phyloP scores from a whole-genome alignment of 345 rosid species.

The Gossypium australe region DNA sequence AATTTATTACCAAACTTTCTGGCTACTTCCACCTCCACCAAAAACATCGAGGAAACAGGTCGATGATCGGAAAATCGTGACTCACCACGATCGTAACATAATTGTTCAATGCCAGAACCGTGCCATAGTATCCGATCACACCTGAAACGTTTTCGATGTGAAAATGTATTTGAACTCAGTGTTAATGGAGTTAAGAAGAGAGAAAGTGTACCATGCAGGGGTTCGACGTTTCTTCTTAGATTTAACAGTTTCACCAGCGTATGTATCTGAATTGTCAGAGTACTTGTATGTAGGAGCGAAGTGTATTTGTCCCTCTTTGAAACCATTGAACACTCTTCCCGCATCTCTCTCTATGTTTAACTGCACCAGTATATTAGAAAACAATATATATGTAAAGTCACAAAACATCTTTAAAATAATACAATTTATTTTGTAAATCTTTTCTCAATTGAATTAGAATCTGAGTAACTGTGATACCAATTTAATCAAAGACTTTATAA shows the following conservation, averaged over 20 bases:
- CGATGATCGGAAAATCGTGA: slow-evolving; percentile 93
- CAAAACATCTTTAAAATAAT: too few relatives aligned
- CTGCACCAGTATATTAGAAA: slow-evolving; percentile 27
- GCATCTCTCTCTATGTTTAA: slow-evolving; percentile 78
- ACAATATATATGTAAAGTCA: too few relatives aligned
- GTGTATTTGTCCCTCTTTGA: slow-evolving; percentile 64
- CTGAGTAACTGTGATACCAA: too few relatives aligned
- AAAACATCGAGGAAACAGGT: slow-evolving; percentile 79
- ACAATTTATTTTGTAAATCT: too few relatives aligned
- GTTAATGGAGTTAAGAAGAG: background rate
- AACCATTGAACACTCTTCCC: slow-evolving; percentile 78
- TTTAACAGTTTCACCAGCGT: slow-evolving; percentile 80
- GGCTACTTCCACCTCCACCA: slow-evolving; percentile 53
- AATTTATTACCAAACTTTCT: slow-evolving; percentile 37
- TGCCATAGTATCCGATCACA: slow-evolving; percentile 90
- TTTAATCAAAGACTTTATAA: too few relatives aligned
- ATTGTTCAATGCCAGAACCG: slow-evolving; percentile 74
- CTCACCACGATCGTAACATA: slow-evolving; percentile 69
- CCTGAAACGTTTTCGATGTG: slow-evolving; percentile 38
- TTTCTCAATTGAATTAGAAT: too few relatives aligned
- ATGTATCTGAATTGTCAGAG: slow-evolving; percentile 76
- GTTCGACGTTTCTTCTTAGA: slow-evolving; percentile 95
- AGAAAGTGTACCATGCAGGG: slow-evolving; percentile 68
- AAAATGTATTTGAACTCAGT: background rate
- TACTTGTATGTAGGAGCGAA: slow-evolving; percentile 96